Evolutionary conservation across 1,284 basidiomycete genomes (phyloP), one percentile per base, ranked within the genome.

Genomic region (Naganishia sp.): DNA sequence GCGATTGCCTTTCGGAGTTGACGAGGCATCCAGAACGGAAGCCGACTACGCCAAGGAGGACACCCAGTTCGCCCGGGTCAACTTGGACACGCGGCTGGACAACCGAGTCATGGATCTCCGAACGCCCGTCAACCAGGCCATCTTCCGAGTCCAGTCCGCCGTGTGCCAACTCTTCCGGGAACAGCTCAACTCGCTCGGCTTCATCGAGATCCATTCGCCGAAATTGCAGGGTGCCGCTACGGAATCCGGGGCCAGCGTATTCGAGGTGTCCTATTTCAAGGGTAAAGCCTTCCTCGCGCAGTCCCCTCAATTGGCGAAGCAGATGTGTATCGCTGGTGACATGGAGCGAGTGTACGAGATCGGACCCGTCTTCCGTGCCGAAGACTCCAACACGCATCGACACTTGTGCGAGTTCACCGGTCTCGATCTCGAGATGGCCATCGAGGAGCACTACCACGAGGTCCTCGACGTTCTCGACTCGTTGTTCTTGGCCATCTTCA

Each of bases 221-320:
- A 99, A 99, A 81, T 85, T 99, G 10, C 94, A 98, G 79, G 94
- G 92, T 56, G 90, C 95, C 36, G 95, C 96, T 7, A 99, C 96
- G 7, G 96, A 99, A 81, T 92, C 89, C 42, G 96, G 96, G 16
- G 90, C 96, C 21, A 91, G 89, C 44, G 96, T 99, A 45, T 99
- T 99, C 85, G 94, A 95, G 83, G 94, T 99, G 56, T 86, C 86
- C 75, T 99, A 99, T 82, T 99, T 99, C 83, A 97, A 98, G 83
- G 88, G 92, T 88, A 69, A 65, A 81, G 83, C 83, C n/a, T 84
- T 83, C 77, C 75, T 84, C 15, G 83, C 83, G 15, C 83, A 84
- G 73, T 79, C 76, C 55, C 83, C 83, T 33, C 83, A 84, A 73
- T 74, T 84, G 55, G 81, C 80, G 42, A 84, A 84, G 73, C 83